A percentile compares a stretch with the other conserved stretches of the same genome.
phyloP scores from a whole-genome alignment of 2,329 filamentous ascomycete genomes.

The Beauveria pseudobassiana region DNA sequence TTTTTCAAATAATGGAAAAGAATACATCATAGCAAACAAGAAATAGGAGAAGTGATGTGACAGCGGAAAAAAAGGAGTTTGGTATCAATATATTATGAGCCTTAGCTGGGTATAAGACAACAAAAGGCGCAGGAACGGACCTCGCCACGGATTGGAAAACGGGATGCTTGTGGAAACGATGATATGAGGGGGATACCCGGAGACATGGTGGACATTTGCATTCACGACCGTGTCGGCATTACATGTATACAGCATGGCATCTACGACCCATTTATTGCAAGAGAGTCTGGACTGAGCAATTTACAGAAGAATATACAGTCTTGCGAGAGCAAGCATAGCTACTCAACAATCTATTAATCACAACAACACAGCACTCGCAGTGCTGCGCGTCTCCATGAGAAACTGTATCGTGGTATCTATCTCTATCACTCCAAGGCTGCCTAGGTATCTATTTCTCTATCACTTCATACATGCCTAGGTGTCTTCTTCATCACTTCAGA shows the following conservation, averaged over 20 bases:
- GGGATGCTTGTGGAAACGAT: background rate
- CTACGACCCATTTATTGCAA: background rate
- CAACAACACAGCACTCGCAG: background rate
- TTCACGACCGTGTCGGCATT: background rate
- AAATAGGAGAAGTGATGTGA: background rate
- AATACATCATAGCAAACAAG: background rate
- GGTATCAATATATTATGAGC: slow-evolving; percentile 6
- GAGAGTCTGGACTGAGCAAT: background rate
- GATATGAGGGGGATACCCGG: background rate
- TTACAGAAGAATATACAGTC: background rate
- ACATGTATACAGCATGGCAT: background rate
- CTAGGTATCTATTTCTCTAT: too few relatives aligned
- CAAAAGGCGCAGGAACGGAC: background rate
- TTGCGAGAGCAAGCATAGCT: background rate
- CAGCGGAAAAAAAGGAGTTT: slow-evolving; percentile 3
- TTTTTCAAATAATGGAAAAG: slow-evolving; percentile 13
- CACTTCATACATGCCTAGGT: too few relatives aligned
- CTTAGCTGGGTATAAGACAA: background rate
- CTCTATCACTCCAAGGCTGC: too few relatives aligned
- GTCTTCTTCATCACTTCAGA: too few relatives aligned
- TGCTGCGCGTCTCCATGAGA: too few relatives aligned
- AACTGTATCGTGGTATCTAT: too few relatives aligned
- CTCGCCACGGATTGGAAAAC: background rate
- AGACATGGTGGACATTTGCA: background rate
- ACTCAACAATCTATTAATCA: background rate